A percentile compares a stretch with the other conserved stretches of the same genome.
phyloP scores from a whole-genome alignment of 768 basidiomycete genomes.

The Psilocybe tampanensis region DNA sequence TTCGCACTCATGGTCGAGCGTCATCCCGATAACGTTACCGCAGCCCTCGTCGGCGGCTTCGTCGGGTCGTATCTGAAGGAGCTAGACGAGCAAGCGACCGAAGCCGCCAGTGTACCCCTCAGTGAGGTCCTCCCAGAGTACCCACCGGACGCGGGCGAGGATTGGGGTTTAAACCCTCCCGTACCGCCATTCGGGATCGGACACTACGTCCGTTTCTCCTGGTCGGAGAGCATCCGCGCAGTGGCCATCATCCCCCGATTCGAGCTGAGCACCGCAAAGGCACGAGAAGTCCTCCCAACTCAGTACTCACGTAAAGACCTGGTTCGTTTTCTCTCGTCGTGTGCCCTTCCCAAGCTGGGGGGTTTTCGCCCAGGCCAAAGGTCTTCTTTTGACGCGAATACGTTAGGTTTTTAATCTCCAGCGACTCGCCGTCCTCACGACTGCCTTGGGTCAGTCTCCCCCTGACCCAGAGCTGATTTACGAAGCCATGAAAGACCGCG shows the following conservation, averaged over 20 bases:
- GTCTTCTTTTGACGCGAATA: neutral
- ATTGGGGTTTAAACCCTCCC: constrained; percentile 91
- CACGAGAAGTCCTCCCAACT: constrained; percentile 84
- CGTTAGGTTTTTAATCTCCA: constrained; percentile 95
- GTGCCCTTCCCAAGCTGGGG: neutral
- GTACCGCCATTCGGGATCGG: constrained; percentile 89
- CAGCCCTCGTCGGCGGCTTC: constrained; percentile 95
- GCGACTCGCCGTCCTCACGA: constrained; percentile 93
- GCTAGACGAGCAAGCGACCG: constrained; percentile 76
- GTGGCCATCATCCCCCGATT: constrained; percentile 94
- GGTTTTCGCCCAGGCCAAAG: neutral
- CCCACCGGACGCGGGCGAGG: constrained; percentile 87
- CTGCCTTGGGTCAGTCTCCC: constrained; percentile 86
- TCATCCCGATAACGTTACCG: constrained; percentile 99
- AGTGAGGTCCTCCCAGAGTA: constrained; percentile 97
- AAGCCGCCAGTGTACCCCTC: constrained; percentile 88
- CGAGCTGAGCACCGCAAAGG: constrained; percentile 95
- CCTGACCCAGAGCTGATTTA: constrained; percentile 97
- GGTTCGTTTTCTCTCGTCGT: constrained; percentile 49
- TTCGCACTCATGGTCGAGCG: constrained; percentile 99
- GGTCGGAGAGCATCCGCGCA: constrained; percentile 84
- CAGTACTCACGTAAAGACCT: constrained; percentile 89
- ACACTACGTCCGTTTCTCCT: constrained; percentile 89
- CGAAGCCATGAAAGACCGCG: constrained; percentile 98
- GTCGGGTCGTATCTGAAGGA: constrained; percentile 95